Conservation (phyloP, 2,329 filamentous ascomycete genomes). For the Aspergillus puulaauensis region DNA sequence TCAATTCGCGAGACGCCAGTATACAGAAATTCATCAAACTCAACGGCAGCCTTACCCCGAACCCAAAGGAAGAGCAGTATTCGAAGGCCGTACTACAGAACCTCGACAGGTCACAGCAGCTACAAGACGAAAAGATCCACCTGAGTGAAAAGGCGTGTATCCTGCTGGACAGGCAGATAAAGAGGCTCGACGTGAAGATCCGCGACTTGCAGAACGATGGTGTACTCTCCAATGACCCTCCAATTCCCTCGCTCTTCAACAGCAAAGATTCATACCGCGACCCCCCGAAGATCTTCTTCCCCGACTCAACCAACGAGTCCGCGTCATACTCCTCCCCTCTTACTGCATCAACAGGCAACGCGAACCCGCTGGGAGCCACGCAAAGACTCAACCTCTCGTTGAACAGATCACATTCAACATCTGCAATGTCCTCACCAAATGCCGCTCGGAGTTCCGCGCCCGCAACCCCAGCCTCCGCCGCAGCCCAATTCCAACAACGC, state of each 20-base stretch:
- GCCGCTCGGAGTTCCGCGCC: conserved; percentile 45
- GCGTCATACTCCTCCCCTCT: conserved; percentile 48
- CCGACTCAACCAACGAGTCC: conserved; percentile 46
- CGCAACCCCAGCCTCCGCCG: conserved; percentile 42
- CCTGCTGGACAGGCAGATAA: conserved; percentile 63
- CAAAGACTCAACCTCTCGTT: conserved; percentile 46
- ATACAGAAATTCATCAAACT: conserved; percentile 67
- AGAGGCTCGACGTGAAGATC: conserved; percentile 62
- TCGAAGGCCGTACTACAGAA: conserved; percentile 57
- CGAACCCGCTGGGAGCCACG: conserved; percentile 54
- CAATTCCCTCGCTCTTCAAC: conserved; percentile 59
- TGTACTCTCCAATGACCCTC: conserved; percentile 58
- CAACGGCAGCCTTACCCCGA: conserved; percentile 60
- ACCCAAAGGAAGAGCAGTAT: conserved; percentile 65
- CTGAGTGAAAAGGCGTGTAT: conserved; percentile 60
- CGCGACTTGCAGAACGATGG: conserved; percentile 60
- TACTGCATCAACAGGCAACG: conserved; percentile 56
- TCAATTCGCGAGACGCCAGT: conserved; percentile 58
- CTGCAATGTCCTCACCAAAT: conserved; percentile 39
- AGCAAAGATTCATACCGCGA: conserved; percentile 44
- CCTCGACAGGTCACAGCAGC: conserved; percentile 55
- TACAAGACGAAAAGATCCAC: conserved; percentile 64
- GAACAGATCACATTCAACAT: conserved; percentile 33
- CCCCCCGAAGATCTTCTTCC: conserved; percentile 51
- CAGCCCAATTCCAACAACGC: conserved; percentile 45